A percentile compares a stretch with the other conserved stretches of the same genome.
Conservation (phyloP, 2,329 filamentous ascomycete genomes). For the Ceratocystis ficicola region DNA sequence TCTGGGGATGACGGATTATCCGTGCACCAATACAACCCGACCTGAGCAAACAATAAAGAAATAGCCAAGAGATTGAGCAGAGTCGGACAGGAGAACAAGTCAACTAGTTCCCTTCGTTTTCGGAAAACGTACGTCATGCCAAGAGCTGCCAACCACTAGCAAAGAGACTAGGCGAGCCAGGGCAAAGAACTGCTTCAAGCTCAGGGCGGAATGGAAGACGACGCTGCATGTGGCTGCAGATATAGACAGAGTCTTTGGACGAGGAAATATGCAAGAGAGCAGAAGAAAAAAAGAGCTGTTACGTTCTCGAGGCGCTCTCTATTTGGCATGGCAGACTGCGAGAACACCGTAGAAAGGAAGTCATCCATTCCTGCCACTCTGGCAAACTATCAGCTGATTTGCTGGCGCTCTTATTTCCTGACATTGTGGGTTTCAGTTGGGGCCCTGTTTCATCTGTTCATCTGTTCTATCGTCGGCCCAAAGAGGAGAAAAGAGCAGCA, state of each 20-base stretch:
- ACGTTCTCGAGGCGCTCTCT: too few relatives aligned
- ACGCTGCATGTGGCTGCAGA: too few relatives aligned
- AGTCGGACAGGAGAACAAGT: background rate
- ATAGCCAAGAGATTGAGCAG: background rate
- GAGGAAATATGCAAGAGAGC: too few relatives aligned
- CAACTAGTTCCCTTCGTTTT: background rate
- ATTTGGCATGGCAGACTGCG: background rate
- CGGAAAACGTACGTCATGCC: background rate
- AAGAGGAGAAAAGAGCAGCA: too few relatives aligned
- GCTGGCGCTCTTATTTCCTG: background rate
- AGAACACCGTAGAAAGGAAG: background rate
- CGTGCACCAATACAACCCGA: background rate
- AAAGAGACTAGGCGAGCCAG: too few relatives aligned
- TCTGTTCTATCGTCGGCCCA: background rate
- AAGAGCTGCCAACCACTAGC: background rate
- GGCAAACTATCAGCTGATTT: background rate
- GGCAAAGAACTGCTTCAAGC: too few relatives aligned
- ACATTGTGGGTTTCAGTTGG: constrained; percentile 3
- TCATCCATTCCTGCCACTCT: too few relatives aligned
- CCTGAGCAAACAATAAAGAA: constrained; percentile 1
- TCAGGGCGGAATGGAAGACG: too few relatives aligned
- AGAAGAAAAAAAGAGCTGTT: too few relatives aligned
- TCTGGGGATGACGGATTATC: background rate
- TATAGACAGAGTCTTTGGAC: too few relatives aligned
- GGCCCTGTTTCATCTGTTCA: constrained; percentile 2